phyloP scores from a whole-genome alignment of 2,329 filamentous ascomycete genomes.

The Scedosporium aurantiacum region DNA sequence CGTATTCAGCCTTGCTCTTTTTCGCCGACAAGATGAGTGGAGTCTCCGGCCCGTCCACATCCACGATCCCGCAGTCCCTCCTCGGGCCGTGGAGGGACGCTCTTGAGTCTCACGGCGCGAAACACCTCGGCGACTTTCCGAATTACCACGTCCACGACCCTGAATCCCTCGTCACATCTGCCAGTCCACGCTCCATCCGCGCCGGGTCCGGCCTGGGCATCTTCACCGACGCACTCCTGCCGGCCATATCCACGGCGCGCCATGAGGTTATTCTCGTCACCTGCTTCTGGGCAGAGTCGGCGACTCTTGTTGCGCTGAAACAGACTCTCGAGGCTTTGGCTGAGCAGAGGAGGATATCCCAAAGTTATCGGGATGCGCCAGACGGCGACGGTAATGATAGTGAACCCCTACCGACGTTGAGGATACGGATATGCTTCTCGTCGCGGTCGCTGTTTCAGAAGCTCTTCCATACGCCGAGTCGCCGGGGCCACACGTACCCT shows the following conservation, averaged over 20 bases:
- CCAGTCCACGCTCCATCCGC: slow-evolving; percentile 34
- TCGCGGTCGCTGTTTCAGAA: slow-evolving; percentile 64
- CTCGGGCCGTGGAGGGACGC: slow-evolving; percentile 2
- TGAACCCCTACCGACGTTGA: slow-evolving; percentile 24
- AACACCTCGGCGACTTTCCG: slow-evolving; percentile 33
- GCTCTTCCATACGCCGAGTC: slow-evolving; percentile 57
- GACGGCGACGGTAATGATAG: neutral
- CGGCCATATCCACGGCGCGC: slow-evolving; percentile 48
- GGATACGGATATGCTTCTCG: slow-evolving; percentile 66
- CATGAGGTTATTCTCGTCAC: slow-evolving; percentile 65
- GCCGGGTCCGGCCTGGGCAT: slow-evolving; percentile 49
- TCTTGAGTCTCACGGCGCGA: slow-evolving; percentile 15
- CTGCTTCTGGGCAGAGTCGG: slow-evolving; percentile 68
- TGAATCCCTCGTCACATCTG: slow-evolving; percentile 36
- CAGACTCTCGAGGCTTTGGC: slow-evolving; percentile 51
- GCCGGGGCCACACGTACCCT: slow-evolving; percentile 50
- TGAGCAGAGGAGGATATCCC: slow-evolving; percentile 12
- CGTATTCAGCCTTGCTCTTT: neutral
- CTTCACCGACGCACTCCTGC: slow-evolving; percentile 43
- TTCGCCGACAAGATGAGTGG: neutral
- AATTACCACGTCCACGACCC: slow-evolving; percentile 33
- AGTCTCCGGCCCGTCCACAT: neutral
- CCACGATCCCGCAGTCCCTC: slow-evolving; percentile 3
- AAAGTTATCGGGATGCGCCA: slow-evolving; percentile 5
- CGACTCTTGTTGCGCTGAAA: slow-evolving; percentile 45